phyloP scores from a whole-genome alignment of 23 red algal species.

The Gracilariopsis chorda region DNA sequence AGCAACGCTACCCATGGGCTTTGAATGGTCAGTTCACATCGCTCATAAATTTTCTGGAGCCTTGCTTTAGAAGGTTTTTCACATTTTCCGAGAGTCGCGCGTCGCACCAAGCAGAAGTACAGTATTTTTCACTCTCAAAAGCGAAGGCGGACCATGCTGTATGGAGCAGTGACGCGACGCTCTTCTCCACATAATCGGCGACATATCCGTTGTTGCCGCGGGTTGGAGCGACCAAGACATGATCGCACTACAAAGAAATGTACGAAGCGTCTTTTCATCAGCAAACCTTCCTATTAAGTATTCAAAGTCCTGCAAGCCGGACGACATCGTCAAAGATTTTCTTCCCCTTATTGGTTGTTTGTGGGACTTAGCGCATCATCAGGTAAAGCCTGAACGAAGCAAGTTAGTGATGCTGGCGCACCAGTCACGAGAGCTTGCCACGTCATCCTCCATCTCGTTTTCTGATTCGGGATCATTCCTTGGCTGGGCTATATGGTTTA shows the following conservation, averaged over 20 bases:
- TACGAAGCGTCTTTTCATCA: background rate
- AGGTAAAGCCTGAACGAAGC: background rate
- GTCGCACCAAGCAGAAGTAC: background rate
- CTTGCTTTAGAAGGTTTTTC: background rate
- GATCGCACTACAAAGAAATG: background rate
- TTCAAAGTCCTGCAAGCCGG: background rate
- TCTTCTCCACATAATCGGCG: background rate
- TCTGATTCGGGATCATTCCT: background rate
- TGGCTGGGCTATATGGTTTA: background rate
- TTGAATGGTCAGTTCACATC: background rate
- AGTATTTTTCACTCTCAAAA: background rate
- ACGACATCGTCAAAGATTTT: background rate
- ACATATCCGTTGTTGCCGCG: background rate
- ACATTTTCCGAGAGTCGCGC: background rate
- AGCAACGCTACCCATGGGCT: background rate
- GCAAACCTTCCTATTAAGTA: background rate
- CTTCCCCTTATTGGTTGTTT: background rate
- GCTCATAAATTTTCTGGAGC: background rate
- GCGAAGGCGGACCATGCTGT: background rate
- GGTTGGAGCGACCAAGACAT: background rate
- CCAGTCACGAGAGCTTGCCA: no score
- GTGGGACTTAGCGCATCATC: background rate
- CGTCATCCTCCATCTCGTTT: no score
- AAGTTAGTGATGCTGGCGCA: background rate
- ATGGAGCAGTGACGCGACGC: background rate